phyloP scores from a whole-genome alignment of 139 green algal species.

The Chlamydomonas applanata region DNA sequence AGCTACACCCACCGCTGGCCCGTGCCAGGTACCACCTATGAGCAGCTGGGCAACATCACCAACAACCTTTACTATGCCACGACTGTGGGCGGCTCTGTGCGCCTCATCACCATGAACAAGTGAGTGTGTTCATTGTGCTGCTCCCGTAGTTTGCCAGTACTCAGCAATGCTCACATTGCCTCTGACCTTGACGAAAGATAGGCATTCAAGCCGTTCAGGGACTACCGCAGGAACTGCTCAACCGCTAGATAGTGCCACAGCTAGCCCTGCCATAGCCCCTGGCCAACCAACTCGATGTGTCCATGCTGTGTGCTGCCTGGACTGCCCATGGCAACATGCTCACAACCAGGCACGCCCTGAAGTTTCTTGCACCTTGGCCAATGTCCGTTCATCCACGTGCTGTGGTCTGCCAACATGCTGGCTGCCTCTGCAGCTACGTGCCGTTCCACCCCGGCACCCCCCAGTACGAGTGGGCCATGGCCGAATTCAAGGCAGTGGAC shows the following conservation, averaged over 20 bases:
- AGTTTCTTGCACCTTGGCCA: too few relatives aligned
- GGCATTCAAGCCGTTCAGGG: too few relatives aligned
- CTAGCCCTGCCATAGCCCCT: neutral
- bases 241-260: too few relatives aligned
- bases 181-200: too few relatives aligned
- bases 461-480: conserved; percentile 14
- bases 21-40: conserved; percentile 16
- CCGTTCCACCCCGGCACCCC: conserved; percentile 31
- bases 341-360: too few relatives aligned
- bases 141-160: too few relatives aligned
- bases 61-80: conserved; percentile 31
- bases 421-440: conserved; percentile 29
- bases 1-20: conserved; percentile 23
- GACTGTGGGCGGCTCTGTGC: conserved; percentile 15
- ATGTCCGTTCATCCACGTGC: neutral
- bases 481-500: conserved; percentile 16
- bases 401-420: too few relatives aligned
- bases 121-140: neutral
- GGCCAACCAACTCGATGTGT: too few relatives aligned
- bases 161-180: too few relatives aligned
- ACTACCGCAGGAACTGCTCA: too few relatives aligned
- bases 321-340: too few relatives aligned
- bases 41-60: conserved; percentile 27
- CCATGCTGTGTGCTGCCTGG: too few relatives aligned
- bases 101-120: conserved; percentile 34